Conservation (phyloP, 441 rosid species). For the Omphalea diandra region DNA sequence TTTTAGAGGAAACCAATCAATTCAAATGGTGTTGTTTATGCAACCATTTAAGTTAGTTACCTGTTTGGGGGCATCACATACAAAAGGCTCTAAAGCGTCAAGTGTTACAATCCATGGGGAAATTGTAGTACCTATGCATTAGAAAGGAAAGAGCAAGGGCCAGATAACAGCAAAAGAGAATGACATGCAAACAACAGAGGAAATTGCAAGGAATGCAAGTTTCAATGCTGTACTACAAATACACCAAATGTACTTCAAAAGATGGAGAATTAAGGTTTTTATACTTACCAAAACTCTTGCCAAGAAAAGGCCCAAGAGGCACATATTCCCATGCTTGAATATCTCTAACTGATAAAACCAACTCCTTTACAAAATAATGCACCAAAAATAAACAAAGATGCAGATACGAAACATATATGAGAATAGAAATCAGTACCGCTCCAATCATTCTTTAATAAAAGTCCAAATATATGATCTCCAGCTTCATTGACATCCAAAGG, state of each 20-base stretch:
- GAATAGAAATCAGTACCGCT: slow-evolving; percentile 55
- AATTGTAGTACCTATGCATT: slow-evolving; percentile 69
- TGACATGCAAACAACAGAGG: neutral
- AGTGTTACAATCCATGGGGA: slow-evolving; percentile 99
- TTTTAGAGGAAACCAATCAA: slow-evolving; percentile 14
- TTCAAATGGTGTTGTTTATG: slow-evolving; percentile 3
- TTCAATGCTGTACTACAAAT: neutral
- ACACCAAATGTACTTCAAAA: slow-evolving; percentile 12
- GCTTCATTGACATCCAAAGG: slow-evolving; percentile 82
- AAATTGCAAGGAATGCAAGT: neutral
- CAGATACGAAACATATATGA: slow-evolving; percentile 3
- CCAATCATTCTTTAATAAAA: slow-evolving; percentile 95
- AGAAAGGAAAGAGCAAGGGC: slow-evolving; percentile 10
- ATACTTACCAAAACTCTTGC: slow-evolving; percentile 87
- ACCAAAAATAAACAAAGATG: neutral
- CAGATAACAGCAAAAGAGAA: slow-evolving; percentile 5
- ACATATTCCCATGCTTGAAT: slow-evolving; percentile 99
- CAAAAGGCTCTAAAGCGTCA: slow-evolving; percentile 88
- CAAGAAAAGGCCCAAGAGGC: slow-evolving; percentile 94
- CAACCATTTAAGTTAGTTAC: slow-evolving; percentile 34
- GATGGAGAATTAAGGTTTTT: slow-evolving; percentile 15
- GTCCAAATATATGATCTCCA: slow-evolving; percentile 85
- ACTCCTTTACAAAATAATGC: slow-evolving; percentile 10
- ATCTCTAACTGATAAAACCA: slow-evolving; percentile 72
- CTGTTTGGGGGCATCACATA: slow-evolving; percentile 77